These are phyloP conservation scores for Auriscalpium orientale DNA, from an alignment of 768 basidiomycete genomes.

Conservation along the genomic window DNA sequence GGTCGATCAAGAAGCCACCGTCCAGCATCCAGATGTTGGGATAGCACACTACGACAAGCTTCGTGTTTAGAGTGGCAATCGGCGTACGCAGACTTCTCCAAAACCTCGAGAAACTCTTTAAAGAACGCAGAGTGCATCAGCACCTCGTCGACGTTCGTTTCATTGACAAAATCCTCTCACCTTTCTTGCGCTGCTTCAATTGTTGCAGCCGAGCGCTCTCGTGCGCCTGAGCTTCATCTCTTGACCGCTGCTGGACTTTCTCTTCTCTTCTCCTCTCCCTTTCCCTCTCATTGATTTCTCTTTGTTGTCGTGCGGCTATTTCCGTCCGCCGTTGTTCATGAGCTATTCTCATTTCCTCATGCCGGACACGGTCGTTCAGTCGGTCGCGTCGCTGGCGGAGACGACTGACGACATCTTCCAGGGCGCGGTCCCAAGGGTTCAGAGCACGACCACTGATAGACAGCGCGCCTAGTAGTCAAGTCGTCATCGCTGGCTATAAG, in stretches of 20 bases:
- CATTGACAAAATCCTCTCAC: neutral
- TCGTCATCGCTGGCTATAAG: neutral
- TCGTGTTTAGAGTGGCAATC: constrained; percentile 2
- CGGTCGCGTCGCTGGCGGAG: too few relatives aligned
- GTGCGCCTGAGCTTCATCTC: neutral
- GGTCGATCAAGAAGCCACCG: neutral
- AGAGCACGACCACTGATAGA: neutral
- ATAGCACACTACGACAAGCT: neutral
- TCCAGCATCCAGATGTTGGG: neutral
- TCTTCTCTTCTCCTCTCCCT: too few relatives aligned
- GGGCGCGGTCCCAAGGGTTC: constrained; percentile 2
- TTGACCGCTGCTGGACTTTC: neutral
- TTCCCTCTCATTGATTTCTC: too few relatives aligned
- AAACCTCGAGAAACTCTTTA: neutral
- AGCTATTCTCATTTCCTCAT: too few relatives aligned
- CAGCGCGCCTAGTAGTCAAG: neutral
- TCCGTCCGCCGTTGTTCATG: too few relatives aligned
- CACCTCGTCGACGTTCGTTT: neutral
- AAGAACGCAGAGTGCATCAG: neutral
- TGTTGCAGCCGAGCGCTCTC: neutral
- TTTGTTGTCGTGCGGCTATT: too few relatives aligned
- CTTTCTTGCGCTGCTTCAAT: neutral
- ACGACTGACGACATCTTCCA: neutral
- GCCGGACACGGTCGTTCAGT: too few relatives aligned
- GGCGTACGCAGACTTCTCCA: neutral